These are phyloP conservation scores for Colletotrichum falcatum DNA, from an alignment of 2,329 filamentous ascomycete genomes.

Conservation along the genomic window DNA sequence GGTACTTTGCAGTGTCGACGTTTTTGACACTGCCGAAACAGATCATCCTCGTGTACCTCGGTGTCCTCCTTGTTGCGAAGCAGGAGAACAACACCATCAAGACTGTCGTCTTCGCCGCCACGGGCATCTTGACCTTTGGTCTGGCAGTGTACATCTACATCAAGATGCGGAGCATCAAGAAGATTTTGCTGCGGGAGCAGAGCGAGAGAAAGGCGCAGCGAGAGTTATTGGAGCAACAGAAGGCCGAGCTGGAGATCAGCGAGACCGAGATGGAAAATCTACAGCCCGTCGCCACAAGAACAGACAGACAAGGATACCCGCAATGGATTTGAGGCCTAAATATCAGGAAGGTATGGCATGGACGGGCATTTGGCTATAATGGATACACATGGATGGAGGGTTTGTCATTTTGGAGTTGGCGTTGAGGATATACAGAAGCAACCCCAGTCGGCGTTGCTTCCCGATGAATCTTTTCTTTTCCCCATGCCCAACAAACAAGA, in stretches of 20 bases:
- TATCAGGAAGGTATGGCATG: background rate
- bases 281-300: background rate
- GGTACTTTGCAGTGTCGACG: conserved; percentile 54
- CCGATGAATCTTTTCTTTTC: background rate
- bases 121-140: conserved; percentile 51
- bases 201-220: conserved; percentile 40
- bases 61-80: conserved; percentile 50
- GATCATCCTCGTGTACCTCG: conserved; percentile 56
- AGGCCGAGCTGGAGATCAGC: conserved; percentile 10
- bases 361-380: background rate
- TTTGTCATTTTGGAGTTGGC: background rate
- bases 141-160: conserved; percentile 52
- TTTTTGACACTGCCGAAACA: conserved; percentile 57
- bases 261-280: conserved; percentile 20
- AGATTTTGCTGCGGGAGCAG: conserved; percentile 51
- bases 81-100: conserved; percentile 47
- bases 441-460: background rate
- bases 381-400: background rate
- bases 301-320: conserved; percentile 20
- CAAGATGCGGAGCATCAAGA: conserved; percentile 52
- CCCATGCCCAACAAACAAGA: background rate
- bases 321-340: conserved; percentile 33
- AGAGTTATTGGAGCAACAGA: conserved; percentile 25
- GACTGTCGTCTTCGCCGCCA: conserved; percentile 50
- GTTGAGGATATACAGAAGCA: background rate